phyloP scores from a whole-genome alignment of 805 yeast genomes.

The Suhomyces prunicola region DNA sequence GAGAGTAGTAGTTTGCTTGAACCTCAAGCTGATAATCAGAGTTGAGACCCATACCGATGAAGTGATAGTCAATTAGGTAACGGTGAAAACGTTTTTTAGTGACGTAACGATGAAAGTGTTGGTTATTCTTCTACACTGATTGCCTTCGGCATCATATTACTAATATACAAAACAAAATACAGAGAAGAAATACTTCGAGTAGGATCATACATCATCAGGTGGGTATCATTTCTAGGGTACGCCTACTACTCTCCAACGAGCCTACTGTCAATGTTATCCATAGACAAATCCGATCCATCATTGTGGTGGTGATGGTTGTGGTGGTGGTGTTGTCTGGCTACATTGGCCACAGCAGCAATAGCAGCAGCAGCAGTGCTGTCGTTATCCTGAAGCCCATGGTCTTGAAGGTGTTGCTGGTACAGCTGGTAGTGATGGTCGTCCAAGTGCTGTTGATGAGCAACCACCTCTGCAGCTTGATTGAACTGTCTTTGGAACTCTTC shows the following conservation, averaged over 20 bases:
- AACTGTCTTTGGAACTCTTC: constrained; percentile 14
- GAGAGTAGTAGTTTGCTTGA: too few species aligned
- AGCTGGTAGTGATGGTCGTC: constrained; percentile 27
- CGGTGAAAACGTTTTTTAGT: too few species aligned
- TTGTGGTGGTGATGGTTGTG: constrained; percentile 21
- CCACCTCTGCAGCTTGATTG: constrained; percentile 12
- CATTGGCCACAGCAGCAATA: constrained; percentile 39
- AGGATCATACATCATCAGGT: neutral
- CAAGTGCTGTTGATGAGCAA: constrained; percentile 20
- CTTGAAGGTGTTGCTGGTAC: constrained; percentile 26
- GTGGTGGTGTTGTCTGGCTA: constrained; percentile 24
- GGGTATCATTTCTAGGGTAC: neutral
- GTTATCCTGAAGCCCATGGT: constrained; percentile 22
- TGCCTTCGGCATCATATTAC: constrained; percentile 4
- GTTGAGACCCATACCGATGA: too few species aligned
- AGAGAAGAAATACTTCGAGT: neutral
- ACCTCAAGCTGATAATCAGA: too few species aligned
- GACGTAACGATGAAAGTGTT: neutral
- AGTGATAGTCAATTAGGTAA: too few species aligned
- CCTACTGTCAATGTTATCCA: constrained; percentile 45
- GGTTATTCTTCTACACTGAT: neutral
- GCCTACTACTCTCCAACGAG: constrained; percentile 38
- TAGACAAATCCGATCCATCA: constrained; percentile 32
- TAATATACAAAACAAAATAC: constrained; percentile 13
- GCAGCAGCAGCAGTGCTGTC: constrained; percentile 34